phyloP scores from a whole-genome alignment of 2,329 filamentous ascomycete genomes.

The Penicillium nordicum region DNA sequence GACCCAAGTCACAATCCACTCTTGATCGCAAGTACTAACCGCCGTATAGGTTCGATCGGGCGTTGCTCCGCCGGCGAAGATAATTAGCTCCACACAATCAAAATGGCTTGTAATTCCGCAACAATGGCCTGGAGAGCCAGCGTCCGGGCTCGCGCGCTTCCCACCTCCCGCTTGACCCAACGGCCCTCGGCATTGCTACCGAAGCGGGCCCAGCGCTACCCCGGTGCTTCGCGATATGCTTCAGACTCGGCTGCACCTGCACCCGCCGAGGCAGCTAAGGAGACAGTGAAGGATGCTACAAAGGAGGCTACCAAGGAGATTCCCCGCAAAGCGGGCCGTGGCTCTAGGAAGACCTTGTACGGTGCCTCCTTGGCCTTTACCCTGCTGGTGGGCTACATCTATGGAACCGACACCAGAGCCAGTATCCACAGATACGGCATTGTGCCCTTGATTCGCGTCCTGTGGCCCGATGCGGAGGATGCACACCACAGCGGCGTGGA shows the following conservation, averaged over 20 bases:
- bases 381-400: conserved; percentile 57
- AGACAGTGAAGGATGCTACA: conserved; percentile 9
- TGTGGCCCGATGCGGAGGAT: conserved; percentile 62
- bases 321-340: conserved; percentile 30
- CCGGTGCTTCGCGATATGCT: conserved; percentile 20
- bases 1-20: not conserved
- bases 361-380: conserved; percentile 54
- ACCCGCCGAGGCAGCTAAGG: conserved; percentile 14
- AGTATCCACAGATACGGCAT: conserved; percentile 66
- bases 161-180: conserved; percentile 23
- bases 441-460: conserved; percentile 44
- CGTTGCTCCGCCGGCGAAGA: conserved; percentile 15
- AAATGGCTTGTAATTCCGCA: conserved; percentile 24
- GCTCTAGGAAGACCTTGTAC: conserved; percentile 30
- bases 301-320: conserved; percentile 20
- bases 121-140: conserved; percentile 28
- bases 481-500: conserved; percentile 80
- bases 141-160: conserved; percentile 24
- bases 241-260: conserved; percentile 17
- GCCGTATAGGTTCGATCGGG: conserved; percentile 18
- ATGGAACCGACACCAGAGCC: conserved; percentile 71
- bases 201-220: conserved; percentile 12
- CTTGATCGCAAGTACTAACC: conserved; percentile 9
- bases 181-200: conserved; percentile 22
- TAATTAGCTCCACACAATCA: conserved; percentile 14